Evolutionary conservation across 2,329 filamentous ascomycete genomes (phyloP), one percentile per base, ranked within the genome.

Genomic region (Clarireedia sp.): DNA sequence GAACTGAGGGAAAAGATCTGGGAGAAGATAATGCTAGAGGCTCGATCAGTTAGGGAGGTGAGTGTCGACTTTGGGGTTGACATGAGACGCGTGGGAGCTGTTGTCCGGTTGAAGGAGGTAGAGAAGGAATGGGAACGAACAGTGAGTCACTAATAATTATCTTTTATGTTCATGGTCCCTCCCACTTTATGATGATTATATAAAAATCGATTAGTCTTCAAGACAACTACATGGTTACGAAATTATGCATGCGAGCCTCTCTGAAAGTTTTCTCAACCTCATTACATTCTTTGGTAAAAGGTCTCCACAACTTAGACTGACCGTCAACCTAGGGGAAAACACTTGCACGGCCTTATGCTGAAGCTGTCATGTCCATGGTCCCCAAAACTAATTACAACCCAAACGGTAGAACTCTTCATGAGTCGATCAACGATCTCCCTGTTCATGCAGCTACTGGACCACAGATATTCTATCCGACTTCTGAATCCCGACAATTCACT

Each of bases 171-270:
- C 24, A 24, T 19, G 41, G 23, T 54, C 9, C 43, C 21, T 58
- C 54, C 56, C 21, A 54, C 52, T 64, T 64, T 65, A 69, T 86
- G 84, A 87, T 87, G 85, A 89, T 80, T 77, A 74, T 82, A 79
- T 71, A 75, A 80, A 82, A 83, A 76, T 82, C 92, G 92, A 96
- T 97, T 96, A 96, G 92, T 97, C 92, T 96, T 95, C 79, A 96
- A 96, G 91, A 97, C 91, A 84, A 59, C 76, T 71, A 83, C 78
- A 85, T 94, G 89, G 89, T 96, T 92, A 92, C 78, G 86, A 79
- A 81, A 76, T 76, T 75, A 81, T 81, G 79, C 82, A 85, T 85
- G 78, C 80, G 78, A 82, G 78, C 81, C 81, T 86, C 82, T 86
- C 86, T 89, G 86, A 89, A 66, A 57, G 53, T 63, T 65, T 62